These are phyloP conservation scores for Fusarium sp. DNA, from an alignment of 2,329 filamentous ascomycete genomes.

Conservation along the genomic window DNA sequence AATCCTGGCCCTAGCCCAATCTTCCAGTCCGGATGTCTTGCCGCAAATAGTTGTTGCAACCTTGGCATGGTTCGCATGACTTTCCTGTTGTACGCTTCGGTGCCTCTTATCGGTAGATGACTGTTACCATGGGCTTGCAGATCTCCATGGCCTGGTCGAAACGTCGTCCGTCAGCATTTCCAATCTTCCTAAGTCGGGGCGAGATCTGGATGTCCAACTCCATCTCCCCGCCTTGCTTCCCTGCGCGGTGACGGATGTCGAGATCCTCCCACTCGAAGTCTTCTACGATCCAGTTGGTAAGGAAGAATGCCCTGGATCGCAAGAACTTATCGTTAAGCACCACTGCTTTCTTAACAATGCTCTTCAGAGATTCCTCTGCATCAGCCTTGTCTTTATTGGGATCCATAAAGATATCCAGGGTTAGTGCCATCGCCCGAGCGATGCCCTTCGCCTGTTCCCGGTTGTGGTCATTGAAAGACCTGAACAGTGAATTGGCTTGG, in stretches of 20 bases:
- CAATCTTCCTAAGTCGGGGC: constrained; percentile 27
- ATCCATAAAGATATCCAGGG: constrained; percentile 23
- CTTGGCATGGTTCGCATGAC: background rate
- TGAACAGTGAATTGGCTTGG: background rate
- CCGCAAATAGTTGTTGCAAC: background rate
- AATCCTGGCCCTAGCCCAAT: background rate
- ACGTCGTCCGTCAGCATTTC: constrained; percentile 23
- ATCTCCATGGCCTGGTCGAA: constrained; percentile 15
- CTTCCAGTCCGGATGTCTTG: background rate
- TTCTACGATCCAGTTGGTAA: background rate
- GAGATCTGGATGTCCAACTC: constrained; percentile 23
- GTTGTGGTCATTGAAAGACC: background rate
- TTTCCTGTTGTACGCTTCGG: background rate
- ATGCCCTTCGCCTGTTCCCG: background rate
- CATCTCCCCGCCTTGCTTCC: background rate
- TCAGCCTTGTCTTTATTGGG: background rate
- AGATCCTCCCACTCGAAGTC: background rate
- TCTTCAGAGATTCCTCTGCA: background rate
- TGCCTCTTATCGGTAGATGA: background rate
- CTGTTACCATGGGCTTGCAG: constrained; percentile 15
- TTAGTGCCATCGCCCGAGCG: background rate
- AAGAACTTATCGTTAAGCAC: constrained; percentile 14
- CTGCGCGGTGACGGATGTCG: background rate
- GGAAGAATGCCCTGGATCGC: constrained; percentile 28
- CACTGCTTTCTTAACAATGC: constrained; percentile 10